Evolutionary conservation across 257 asterid genomes (phyloP), one percentile per base, ranked within the genome.

Genomic region (Echium plantagineum): DNA sequence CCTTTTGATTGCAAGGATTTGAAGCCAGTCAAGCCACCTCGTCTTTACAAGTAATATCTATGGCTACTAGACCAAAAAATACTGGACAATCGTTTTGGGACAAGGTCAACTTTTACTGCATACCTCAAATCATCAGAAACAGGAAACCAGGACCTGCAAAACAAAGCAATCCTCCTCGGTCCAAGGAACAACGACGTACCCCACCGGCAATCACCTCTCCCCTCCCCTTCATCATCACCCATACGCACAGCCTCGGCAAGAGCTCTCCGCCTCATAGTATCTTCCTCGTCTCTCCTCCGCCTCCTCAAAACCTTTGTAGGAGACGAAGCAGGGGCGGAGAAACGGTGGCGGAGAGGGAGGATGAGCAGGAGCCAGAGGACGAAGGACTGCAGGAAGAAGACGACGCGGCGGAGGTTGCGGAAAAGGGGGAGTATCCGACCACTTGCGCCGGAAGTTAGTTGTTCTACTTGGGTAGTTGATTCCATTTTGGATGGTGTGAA

Each of bases 371-470:
- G 74, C 95, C 95, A 89, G 16, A 89, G 65, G 67, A 89, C 81
- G 59, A 89, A 63, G 6, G 98, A 84, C 35, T 83, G 78, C 20
- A 93, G 31, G 7, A 82, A 66, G 24, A 81, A 32, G 48, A 88
- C 71, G 5, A 93, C 79, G 13, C 70, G 84, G 18, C 84, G 85
- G 57, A 91, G 74, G 80, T 91, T 93, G 47, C 57, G 72, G 72
- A 79, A 89, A 21, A 93, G 74, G 72, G 97, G 99, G 22, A 93
- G 86, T 69, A 93, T 82, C 16, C 99, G 87, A 54, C 94, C 86
- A 84, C 99, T 93, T 9, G 99, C 99, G 16, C 99, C 99, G 74
- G 99, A 93, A 4, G 99, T 93, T 3, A 93, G 76, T 87, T 81
- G 96, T 77, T 83, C 97, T 78, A 86, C 81, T 82, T 68, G 83